These are phyloP conservation scores for Pelagophyceae sp. DNA, from an alignment of 352 stramenopile genomes.

Conservation along the genomic window DNA sequence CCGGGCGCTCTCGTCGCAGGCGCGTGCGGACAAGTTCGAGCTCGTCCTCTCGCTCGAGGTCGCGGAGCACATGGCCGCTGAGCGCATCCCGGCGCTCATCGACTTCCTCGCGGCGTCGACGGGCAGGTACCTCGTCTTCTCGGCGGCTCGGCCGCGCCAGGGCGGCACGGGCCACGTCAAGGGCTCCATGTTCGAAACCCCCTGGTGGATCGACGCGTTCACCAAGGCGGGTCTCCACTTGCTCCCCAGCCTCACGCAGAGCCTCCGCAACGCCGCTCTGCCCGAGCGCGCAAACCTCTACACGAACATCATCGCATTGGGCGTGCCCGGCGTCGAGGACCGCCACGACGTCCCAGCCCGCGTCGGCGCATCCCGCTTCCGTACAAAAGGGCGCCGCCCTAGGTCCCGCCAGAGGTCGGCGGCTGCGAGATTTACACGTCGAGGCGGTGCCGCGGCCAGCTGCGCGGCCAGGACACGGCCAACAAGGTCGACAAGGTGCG, in stretches of 20 bases:
- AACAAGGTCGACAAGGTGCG: not conserved
- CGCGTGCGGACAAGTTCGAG: no score
- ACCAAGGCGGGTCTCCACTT: not conserved
- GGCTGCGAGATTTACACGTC: not conserved
- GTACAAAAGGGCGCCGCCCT: no score
- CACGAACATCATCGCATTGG: not conserved
- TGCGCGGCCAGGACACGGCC: not conserved
- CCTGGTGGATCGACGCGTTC: not conserved
- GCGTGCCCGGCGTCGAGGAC: not conserved
- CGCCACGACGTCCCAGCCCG: not conserved
- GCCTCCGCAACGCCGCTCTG: not conserved
- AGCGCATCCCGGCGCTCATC: not conserved
- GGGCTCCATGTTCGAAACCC: not conserved
- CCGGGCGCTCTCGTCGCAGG: no score
- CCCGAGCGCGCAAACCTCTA: not conserved
- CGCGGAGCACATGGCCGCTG: not conserved
- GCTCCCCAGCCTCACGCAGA: not conserved
- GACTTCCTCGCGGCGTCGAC: not conserved
- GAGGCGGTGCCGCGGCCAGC: not conserved
- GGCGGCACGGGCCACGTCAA: not conserved
- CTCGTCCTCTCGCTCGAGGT: constrained; percentile 4
- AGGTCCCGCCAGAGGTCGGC: not conserved
- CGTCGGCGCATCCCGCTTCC: not conserved
- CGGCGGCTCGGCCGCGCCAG: not conserved
- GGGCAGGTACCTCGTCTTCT: not conserved